phyloP scores from a whole-genome alignment of 768 basidiomycete species.

The Chlorophyllum brunneum region DNA sequence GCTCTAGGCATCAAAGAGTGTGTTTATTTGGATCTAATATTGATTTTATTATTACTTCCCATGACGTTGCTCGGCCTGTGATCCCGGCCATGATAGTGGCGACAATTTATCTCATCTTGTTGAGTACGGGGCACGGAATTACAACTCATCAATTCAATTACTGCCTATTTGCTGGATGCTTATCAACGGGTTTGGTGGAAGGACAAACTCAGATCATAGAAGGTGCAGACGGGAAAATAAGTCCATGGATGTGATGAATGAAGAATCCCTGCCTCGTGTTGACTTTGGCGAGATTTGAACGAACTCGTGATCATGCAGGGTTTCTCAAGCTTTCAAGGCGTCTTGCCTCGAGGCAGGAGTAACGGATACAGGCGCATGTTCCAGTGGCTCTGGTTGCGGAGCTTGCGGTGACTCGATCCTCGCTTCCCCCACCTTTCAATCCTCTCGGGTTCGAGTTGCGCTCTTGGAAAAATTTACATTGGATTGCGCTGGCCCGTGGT shows the following conservation, averaged over 20 bases:
- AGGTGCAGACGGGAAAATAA: not conserved
- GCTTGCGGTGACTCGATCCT: not conserved
- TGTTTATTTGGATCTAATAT: not conserved
- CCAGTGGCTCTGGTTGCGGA: not conserved
- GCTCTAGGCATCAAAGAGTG: conserved; percentile 29
- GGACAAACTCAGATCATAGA: not conserved
- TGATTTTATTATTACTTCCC: not conserved
- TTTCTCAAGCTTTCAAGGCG: conserved; percentile 1
- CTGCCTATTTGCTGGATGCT: no score
- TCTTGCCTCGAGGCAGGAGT: conserved; percentile 6
- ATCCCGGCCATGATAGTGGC: no score
- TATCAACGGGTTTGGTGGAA: no score
- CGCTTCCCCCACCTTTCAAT: not conserved
- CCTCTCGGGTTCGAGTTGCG: not conserved
- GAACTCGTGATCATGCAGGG: conserved; percentile 10
- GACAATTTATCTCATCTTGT: no score
- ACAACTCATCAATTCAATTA: no score
- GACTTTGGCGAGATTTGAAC: not conserved
- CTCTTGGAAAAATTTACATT: no score
- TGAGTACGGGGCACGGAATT: no score
- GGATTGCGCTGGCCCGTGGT: no score
- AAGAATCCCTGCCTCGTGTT: conserved; percentile 5
- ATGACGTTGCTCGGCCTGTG: no score
- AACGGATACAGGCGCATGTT: not conserved
- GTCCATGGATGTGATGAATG: not conserved